Base-by-base conservation (phyloP, 1,284 basidiomycete species). In the Leccinum pallidistipes region DNA sequence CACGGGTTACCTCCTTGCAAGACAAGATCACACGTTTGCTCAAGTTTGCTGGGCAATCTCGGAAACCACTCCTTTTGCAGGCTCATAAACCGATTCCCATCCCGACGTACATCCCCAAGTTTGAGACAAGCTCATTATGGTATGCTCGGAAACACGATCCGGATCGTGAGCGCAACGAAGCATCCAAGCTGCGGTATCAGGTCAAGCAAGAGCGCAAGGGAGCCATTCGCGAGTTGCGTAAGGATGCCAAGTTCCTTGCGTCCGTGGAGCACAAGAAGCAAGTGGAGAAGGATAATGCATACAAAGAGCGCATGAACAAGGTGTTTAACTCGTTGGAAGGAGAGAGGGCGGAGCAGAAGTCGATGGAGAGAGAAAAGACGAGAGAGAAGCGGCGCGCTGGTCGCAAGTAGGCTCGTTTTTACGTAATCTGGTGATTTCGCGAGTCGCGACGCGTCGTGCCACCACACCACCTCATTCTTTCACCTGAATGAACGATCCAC, bases 171-270 rank as follows among this genome's bases (percentile, higher is more conserved):
- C 88, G 94, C 51, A 95, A 94, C 68, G 92, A 94, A 66, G 85
- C 87, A 1, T 79, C 88, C 64, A 99, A 99, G 77, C 78, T 99
- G 69, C 90, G 91, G 56, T 85, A 87, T 40, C 86, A 97, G 75
- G 90, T 95, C 81, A 97, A 97, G 79, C 91, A 98, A 79, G 97
- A 99, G 80, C 84, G 86, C 74, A 99, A 98, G 81, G 96, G 97
- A 36, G 97, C 97, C 2, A 95, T 99, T 64, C 84, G 97, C 59
- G 97, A 99, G 74, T 81, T 99, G 61, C 87, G 97, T 64, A 97
- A 97, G 80, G 97, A 99, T 75, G 90, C 94, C 64, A 84, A 86
- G 64, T 99, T 98, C 85, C 81, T 99, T 75, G 95, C 97, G 10
- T 83, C 83, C 55, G 94, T 95, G 71, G 87, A 94, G 71, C 89